These are phyloP conservation scores for Seminavis robusta DNA, from an alignment of 108 stramenopile genomes.

Conservation along the genomic window DNA sequence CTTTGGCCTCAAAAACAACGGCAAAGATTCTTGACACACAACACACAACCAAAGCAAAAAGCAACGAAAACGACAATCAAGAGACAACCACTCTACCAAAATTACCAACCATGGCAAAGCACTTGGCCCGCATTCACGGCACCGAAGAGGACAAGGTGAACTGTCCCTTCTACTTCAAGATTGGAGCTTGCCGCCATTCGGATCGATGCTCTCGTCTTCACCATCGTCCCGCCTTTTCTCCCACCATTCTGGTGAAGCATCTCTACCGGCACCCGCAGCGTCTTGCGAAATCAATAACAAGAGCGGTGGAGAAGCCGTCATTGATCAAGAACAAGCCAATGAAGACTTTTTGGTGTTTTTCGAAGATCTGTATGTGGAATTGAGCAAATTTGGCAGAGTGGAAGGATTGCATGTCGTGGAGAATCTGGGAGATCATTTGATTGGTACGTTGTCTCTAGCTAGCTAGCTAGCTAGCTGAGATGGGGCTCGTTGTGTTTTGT, in stretches of 20 bases:
- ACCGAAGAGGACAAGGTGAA: constrained; percentile 99
- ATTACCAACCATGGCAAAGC: constrained; percentile 79
- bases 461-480: too few species aligned
- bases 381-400: constrained; percentile 91
- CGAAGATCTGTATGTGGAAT: constrained; percentile 81
- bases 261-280: constrained; percentile 88
- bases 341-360: constrained; percentile 85
- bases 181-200: constrained; percentile 96
- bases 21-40: too few species aligned
- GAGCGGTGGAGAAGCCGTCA: constrained; percentile 33
- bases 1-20: too few species aligned
- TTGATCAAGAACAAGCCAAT: constrained; percentile 50
- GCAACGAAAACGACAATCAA: too few species aligned
- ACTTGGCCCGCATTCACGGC: constrained; percentile 97
- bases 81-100: too few species aligned
- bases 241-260: constrained; percentile 94
- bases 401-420: constrained; percentile 95
- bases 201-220: constrained; percentile 94
- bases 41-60: too few species aligned
- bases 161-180: constrained; percentile 99
- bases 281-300: constrained; percentile 47
- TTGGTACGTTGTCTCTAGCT: too few species aligned
- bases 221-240: constrained; percentile 92
- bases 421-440: constrained; percentile 99
- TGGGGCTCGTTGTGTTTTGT: not conserved